Evolutionary conservation across 257 asterid genomes (phyloP).

Genomic region (Capsicum baccatum): DNA sequence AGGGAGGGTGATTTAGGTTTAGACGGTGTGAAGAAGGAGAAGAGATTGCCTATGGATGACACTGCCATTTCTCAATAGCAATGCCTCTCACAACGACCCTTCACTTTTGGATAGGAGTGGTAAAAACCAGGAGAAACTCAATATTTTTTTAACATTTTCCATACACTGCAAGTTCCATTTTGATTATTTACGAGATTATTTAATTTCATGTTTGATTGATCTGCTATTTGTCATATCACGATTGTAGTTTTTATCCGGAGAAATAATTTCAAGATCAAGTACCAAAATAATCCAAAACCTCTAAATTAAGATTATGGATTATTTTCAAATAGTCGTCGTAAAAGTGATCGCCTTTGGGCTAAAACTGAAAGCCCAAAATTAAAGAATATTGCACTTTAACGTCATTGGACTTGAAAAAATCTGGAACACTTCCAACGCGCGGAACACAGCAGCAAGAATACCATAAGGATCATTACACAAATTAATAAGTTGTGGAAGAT

Average conservation of each 20-base stretch:
- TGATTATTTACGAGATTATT: too few relatives aligned
- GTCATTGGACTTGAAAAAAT: background rate
- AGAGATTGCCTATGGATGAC: conserved; percentile 54
- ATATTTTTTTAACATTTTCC: too few relatives aligned
- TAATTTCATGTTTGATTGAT: too few relatives aligned
- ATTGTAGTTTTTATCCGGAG: too few relatives aligned
- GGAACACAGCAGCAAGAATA: background rate
- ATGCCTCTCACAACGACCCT: background rate
- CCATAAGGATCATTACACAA: background rate
- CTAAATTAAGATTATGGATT: background rate
- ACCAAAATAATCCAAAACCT: too few relatives aligned
- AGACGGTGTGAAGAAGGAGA: conserved; percentile 64
- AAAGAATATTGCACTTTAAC: background rate
- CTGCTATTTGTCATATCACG: too few relatives aligned
- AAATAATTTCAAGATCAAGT: too few relatives aligned
- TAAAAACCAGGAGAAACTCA: too few relatives aligned
- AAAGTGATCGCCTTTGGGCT: background rate
- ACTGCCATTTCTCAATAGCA: background rate
- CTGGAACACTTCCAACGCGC: background rate
- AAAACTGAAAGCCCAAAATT: background rate
- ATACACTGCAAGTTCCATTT: too few relatives aligned
- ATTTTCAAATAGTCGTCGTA: background rate
- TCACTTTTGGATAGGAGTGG: background rate
- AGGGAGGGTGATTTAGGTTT: conserved; percentile 48
- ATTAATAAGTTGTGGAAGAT: background rate